These are phyloP conservation scores for Salix brachista DNA, from an alignment of 345 rosid genomes.

Conservation along the genomic window DNA sequence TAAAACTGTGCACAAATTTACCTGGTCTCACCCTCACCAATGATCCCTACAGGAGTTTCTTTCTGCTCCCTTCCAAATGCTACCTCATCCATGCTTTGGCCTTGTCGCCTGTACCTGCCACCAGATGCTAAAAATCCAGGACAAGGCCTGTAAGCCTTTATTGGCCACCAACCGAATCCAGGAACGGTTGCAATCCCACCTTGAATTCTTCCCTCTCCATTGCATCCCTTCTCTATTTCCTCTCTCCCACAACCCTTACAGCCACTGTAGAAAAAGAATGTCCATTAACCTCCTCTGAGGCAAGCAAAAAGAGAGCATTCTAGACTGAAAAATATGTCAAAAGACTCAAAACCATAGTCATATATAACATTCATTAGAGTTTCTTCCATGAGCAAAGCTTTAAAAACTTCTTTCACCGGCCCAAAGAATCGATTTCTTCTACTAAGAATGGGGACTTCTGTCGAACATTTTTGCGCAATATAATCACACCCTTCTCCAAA, in stretches of 20 bases:
- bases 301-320: not conserved
- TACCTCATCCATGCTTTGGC: constrained; percentile 96
- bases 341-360: not conserved
- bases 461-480: not conserved
- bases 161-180: constrained; percentile 99
- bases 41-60: constrained; percentile 9
- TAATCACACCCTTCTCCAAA: not conserved
- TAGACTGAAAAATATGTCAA: not conserved
- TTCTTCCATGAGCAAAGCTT: not conserved
- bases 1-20: constrained; percentile 7
- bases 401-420: not conserved
- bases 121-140: constrained; percentile 85
- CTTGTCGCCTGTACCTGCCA: constrained; percentile 66
- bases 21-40: constrained; percentile 34
- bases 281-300: not conserved
- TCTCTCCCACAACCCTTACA: constrained; percentile 80
- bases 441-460: not conserved
- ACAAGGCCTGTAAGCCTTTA: constrained; percentile 92
- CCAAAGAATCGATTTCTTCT: not conserved
- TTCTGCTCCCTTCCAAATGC: constrained; percentile 51
- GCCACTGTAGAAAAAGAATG: constrained; percentile 40
- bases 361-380: not conserved
- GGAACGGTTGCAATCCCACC: constrained; percentile 94
- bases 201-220: constrained; percentile 92
- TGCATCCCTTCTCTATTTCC: constrained; percentile 80